Evolutionary conservation across 257 asterid species (phyloP).

Genomic region (Linaria vulgaris): DNA sequence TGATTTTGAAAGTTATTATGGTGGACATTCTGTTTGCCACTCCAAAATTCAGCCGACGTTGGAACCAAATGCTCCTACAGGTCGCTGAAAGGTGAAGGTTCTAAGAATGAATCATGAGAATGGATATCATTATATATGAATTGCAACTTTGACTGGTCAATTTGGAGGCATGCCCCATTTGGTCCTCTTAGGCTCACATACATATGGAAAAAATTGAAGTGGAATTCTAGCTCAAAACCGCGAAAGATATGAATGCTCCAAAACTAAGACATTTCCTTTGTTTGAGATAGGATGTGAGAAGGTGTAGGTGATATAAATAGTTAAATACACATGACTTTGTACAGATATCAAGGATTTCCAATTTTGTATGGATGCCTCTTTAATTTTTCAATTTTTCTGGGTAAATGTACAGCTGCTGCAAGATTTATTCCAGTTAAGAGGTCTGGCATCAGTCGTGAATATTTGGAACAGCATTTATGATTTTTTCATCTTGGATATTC

Average conservation of each 20-base stretch:
- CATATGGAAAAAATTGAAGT: neutral
- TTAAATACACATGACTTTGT: constrained; percentile 1
- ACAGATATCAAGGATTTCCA: constrained; percentile 11
- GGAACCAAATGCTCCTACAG: neutral
- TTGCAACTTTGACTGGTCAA: constrained; percentile 13
- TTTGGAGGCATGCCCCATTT: constrained; percentile 4
- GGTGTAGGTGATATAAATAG: neutral
- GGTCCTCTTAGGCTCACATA: neutral
- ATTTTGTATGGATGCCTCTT: constrained; percentile 2
- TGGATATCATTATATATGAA: constrained; percentile 7
- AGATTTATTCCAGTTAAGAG: neutral
- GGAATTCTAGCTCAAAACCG: neutral
- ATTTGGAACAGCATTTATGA: constrained; percentile 21
- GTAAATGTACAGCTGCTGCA: constrained; percentile 6
- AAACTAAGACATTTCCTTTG: neutral
- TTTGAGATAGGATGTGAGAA: neutral
- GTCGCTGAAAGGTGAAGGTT: neutral
- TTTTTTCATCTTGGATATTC: constrained; percentile 23
- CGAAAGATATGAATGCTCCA: neutral
- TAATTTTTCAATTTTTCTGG: neutral
- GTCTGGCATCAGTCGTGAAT: constrained; percentile 11
- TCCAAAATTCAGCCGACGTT: no score
- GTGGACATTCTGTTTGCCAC: no score
- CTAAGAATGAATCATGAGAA: neutral
- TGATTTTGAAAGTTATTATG: no score